A percentile compares a stretch with the other conserved stretches of the same genome.
phyloP scores from a whole-genome alignment of 164 flowering plant genomes.

The Pachysandra terminalis region DNA sequence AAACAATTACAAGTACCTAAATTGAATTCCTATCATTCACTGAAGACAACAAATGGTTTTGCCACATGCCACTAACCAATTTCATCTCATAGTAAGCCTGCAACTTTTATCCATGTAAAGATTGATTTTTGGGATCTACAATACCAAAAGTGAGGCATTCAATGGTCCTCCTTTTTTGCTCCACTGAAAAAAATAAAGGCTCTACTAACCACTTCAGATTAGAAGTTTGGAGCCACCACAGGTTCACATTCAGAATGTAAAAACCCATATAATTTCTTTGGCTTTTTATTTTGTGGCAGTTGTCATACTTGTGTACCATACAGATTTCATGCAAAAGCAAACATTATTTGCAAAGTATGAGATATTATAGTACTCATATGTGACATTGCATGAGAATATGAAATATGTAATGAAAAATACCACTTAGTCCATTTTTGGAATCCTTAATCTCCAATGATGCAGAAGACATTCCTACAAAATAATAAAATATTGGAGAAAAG shows the following conservation, averaged over 20 bases:
- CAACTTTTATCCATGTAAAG: background rate
- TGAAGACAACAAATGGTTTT: background rate
- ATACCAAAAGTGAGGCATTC: background rate
- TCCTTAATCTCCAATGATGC: conserved; percentile 87
- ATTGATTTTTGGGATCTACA: background rate
- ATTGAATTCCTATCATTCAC: background rate
- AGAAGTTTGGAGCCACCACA: too few relatives aligned
- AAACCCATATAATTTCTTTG: too few relatives aligned
- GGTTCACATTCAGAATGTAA: too few relatives aligned
- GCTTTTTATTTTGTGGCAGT: too few relatives aligned
- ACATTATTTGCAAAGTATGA: conserved; percentile 1
- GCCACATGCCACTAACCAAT: background rate
- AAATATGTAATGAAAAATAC: conserved; percentile 22
- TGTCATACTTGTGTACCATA: too few relatives aligned
- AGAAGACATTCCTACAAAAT: conserved; percentile 69
- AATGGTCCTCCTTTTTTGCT: too few relatives aligned
- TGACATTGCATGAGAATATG: background rate
- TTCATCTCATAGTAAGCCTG: background rate
- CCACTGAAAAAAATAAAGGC: too few relatives aligned
- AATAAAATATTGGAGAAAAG: background rate
- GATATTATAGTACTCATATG: background rate
- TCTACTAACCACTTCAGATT: too few relatives aligned
- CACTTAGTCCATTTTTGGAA: conserved; percentile 45
- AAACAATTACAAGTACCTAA: too few relatives aligned
- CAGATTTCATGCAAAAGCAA: background rate